Conservation (phyloP, 495 filamentous ascomycete species). For the Aspergillus taichungensis region DNA sequence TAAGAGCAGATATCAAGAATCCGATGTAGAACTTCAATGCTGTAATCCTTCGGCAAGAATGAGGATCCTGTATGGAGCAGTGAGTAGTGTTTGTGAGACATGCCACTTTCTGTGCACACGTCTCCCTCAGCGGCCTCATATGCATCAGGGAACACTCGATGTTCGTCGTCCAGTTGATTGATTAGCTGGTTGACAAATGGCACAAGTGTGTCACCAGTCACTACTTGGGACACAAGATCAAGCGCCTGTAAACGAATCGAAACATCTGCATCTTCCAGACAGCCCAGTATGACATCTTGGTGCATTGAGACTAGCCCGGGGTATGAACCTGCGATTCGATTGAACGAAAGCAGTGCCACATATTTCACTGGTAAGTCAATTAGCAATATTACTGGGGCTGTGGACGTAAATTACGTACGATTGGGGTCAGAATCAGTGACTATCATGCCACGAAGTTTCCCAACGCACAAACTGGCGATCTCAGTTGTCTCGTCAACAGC, state of each 20-base stretch:
- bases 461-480: conserved; percentile 86
- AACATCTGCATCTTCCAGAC: conserved; percentile 90
- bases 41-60: conserved; percentile 70
- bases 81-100: background rate
- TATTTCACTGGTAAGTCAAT: conserved; percentile 65
- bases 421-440: conserved; percentile 89
- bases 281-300: conserved; percentile 90
- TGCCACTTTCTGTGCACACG: background rate
- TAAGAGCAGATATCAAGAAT: conserved; percentile 88
- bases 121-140: background rate
- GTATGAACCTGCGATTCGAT: conserved; percentile 83
- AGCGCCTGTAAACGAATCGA: conserved; percentile 92
- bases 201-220: conserved; percentile 71
- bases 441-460: conserved; percentile 88
- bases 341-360: conserved; percentile 89
- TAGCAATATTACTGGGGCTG: background rate
- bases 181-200: conserved; percentile 81
- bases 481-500: conserved; percentile 76
- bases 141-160: conserved; percentile 13
- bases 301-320: conserved; percentile 80
- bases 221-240: conserved; percentile 86
- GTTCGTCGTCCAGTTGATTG: conserved; percentile 60
- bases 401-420: conserved; percentile 40
- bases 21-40: conserved; percentile 62
- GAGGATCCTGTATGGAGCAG: conserved; percentile 19